These are phyloP conservation scores for Suhomyces pyralidae DNA, from an alignment of 805 yeast genomes.

Conservation along the genomic window DNA sequence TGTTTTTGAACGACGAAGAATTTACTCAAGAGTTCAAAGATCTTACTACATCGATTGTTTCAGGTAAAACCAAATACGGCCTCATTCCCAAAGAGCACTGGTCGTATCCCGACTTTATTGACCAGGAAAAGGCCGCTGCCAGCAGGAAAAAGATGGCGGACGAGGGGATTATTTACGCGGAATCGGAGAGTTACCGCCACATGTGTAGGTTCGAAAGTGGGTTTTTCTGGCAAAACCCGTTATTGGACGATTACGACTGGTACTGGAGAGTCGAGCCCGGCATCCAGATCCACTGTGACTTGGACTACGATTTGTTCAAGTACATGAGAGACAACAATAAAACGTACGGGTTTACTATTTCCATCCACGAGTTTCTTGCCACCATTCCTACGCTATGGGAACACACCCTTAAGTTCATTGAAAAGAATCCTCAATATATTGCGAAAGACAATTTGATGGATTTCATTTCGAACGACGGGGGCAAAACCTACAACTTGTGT, in stretches of 20 bases:
- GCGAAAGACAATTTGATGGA: constrained; percentile 64
- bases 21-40: constrained; percentile 80
- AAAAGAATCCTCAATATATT: constrained; percentile 57
- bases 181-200: constrained; percentile 73
- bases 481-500: constrained; percentile 71
- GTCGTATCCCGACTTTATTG: constrained; percentile 84
- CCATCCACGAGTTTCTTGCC: constrained; percentile 74
- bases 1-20: constrained; percentile 83
- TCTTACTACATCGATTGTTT: constrained; percentile 66
- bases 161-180: constrained; percentile 67
- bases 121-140: constrained; percentile 64
- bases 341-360: constrained; percentile 83
- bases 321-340: constrained; percentile 72
- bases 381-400: constrained; percentile 88
- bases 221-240: constrained; percentile 75
- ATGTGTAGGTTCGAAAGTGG: constrained; percentile 94
- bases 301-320: constrained; percentile 82
- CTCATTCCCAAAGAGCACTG: constrained; percentile 77
- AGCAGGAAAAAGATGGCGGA: constrained; percentile 58
- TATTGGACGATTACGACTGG: constrained; percentile 72
- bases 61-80: constrained; percentile 80
- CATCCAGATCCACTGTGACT: constrained; percentile 74
- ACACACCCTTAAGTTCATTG: constrained; percentile 63
- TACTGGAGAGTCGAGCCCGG: constrained; percentile 97
- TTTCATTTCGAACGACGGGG: constrained; percentile 67